Base-by-base conservation (phyloP, 2,329 filamentous ascomycete genomes). In the Trichoderma afroharzianum region DNA sequence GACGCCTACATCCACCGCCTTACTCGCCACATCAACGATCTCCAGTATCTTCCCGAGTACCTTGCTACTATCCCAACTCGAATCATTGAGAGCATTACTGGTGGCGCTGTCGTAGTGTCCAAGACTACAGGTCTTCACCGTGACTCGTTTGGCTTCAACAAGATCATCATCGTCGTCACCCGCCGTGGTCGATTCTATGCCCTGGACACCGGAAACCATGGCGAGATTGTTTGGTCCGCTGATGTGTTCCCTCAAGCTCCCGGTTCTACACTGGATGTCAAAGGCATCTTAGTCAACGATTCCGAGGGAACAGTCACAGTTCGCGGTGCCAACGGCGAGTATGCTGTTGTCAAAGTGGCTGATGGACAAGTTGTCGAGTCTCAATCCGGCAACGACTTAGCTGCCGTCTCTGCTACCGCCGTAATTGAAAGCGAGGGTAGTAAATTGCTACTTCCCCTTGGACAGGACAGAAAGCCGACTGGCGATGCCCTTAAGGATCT, bases 1-100 rank as follows among this genome's bases (percentile, higher is more conserved):
- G 85, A 88, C 12, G 96, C 96, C n/a, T 99, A 97, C 78, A 83
- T 95, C 32, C 94, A 98, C 81, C 92, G 96, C 15, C 86, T 97
- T 15, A 92, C 88, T 74, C 92, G 96, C 59, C 96, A 99, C 78
- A 77, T 94, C 15, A 85, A 89, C 59, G 96, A 98, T 74, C 85
- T 98, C 50, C 85, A 92, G 77, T 85, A 92, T 75, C 85, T 98
- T 4, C 95, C 95, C 0, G 87, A 85, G 0, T 97, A 91, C 82
- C 81, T 97, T 3, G 86, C 89, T 73, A 85, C 85, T 18, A 84
- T 98, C 11, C 94, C 94, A 5, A 82, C 85, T 57, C 89, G 90
- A 28, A 82, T 98, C 15, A 77, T 94, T 3, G 87, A 87, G 73
- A 91, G 89, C 74, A 84, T 93, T 18, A 78, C 91, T 9, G 88